A percentile compares a stretch with the other conserved stretches of the same genome.
phyloP scores from a whole-genome alignment of 192 early-diverging fungal species.

The Neocallimastix lanati region DNA sequence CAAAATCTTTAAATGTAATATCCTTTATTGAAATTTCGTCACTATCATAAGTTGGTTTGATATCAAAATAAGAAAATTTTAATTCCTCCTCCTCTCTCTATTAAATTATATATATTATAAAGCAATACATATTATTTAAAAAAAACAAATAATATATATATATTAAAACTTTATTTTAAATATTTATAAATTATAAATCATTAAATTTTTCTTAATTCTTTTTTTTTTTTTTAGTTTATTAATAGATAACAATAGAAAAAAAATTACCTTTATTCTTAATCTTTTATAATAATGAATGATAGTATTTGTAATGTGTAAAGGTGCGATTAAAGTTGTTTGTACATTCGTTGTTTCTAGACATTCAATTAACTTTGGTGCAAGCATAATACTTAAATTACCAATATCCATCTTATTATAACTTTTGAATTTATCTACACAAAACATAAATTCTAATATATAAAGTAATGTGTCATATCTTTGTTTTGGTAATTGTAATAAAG shows the following conservation, averaged over 20 bases:
- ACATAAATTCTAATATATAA: not conserved
- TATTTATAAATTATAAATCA: too few species aligned
- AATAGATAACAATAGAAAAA: too few species aligned
- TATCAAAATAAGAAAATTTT: not conserved
- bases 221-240: too few species aligned
- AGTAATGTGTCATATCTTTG: not conserved
- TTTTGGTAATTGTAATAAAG: not conserved
- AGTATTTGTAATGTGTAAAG: not conserved
- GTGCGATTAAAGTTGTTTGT: not conserved
- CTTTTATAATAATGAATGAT: not conserved
- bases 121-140: too few species aligned
- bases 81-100: not conserved
- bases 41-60: not conserved
- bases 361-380: not conserved
- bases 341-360: not conserved
- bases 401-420: not conserved
- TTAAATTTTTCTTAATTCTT: too few species aligned
- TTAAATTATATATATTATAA: too few species aligned
- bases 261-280: not conserved
- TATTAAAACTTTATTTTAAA: too few species aligned
- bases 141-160: too few species aligned
- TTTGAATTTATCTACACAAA: not conserved
- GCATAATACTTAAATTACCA: not conserved
- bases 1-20: not conserved
- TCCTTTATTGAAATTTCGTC: not conserved